Base-by-base conservation (phyloP, 2,329 filamentous ascomycete species). In the Hirsutella rhossiliensis region DNA sequence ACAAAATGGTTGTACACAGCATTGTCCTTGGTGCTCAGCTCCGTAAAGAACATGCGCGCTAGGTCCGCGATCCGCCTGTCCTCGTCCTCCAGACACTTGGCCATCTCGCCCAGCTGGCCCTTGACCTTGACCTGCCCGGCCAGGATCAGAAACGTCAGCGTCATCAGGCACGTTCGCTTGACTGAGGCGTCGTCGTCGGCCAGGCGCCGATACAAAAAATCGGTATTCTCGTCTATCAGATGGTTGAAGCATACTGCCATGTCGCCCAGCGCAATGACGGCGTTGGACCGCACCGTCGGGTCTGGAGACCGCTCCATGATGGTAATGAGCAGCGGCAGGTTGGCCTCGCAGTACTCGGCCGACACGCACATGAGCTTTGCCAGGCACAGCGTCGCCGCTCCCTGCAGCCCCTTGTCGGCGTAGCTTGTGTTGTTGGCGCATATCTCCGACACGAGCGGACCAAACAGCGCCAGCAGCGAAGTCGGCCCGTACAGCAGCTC, bases 201-300 rank as follows among this genome's bases (percentile, higher is more conserved):
- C 8, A 98, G 75, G 17, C 94, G 81, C 18, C 92, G 82, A 65
- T 98, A 98, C 37, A 98, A 66, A 69, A 97, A 98, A 61, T 98
- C 92, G 0, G 92, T 98, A 63, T 98, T 97, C 66, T 98, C 94
- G 58, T 98, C 94, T 54, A 98, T 96, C 41, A 98, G 77, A 58
- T 98, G 92, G 59, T 98, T 98, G 75, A 98, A 98, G 74, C 89
- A 96, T 19, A 98, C 92, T 0, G 94, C 94, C 92, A 98, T 98
- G 60, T 98, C 92, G 34, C 92, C 92, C 0, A 98, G 78, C 0
- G 92, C 90, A 54, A 98, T 94, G 17, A 98, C 94, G 11, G 94
- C 87, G 59, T 98, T 98, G 55, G 87, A 94, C 42, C 92, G 82
- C 34, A 94, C 90, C 17, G 89, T 94, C 1, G 94, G 84, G 56